These are phyloP conservation scores for Metarhizium brunneum DNA, from an alignment of 2,329 filamentous ascomycete genomes.

Conservation along the genomic window DNA sequence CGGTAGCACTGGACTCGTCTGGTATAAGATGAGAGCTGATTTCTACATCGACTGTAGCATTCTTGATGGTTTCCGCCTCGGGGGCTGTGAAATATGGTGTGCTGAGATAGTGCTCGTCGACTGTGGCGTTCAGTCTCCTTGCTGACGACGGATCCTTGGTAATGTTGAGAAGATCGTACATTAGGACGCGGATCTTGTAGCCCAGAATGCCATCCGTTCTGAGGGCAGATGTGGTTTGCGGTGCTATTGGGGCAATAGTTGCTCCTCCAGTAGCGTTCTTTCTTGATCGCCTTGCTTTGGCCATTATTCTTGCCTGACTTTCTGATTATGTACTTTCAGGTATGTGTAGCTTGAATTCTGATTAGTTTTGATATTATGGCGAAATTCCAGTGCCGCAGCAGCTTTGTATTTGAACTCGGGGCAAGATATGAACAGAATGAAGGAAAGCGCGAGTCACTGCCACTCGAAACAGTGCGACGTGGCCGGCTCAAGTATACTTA, in stretches of 20 bases:
- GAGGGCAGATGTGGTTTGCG: slow-evolving; percentile 3
- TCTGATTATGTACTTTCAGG: too few species aligned
- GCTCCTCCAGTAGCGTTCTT: background rate
- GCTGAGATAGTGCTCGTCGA: slow-evolving; percentile 11
- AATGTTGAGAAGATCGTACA: slow-evolving; percentile 7
- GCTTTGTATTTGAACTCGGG: too few species aligned
- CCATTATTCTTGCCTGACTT: background rate
- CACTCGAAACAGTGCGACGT: too few species aligned
- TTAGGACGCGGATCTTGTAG: slow-evolving; percentile 8
- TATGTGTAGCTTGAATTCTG: too few species aligned
- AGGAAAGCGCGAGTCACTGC: too few species aligned
- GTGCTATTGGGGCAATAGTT: background rate
- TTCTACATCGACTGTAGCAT: slow-evolving; percentile 5
- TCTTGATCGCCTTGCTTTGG: background rate
- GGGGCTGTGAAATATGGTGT: slow-evolving; percentile 6
- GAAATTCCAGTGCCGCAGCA: too few species aligned
- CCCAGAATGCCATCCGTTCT: slow-evolving; percentile 6
- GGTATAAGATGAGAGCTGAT: background rate
- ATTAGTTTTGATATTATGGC: background rate
- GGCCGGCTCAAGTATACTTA: too few species aligned
- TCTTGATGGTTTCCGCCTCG: slow-evolving; percentile 6
- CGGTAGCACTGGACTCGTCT: background rate
- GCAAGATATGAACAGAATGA: too few species aligned
- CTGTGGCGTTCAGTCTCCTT: slow-evolving; percentile 7
- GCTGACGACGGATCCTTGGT: slow-evolving; percentile 6